A percentile compares a stretch with the other conserved stretches of the same genome.
Evolutionary conservation across 495 filamentous ascomycete genomes (phyloP).

Genomic region (Hypoxylon fragiforme): DNA sequence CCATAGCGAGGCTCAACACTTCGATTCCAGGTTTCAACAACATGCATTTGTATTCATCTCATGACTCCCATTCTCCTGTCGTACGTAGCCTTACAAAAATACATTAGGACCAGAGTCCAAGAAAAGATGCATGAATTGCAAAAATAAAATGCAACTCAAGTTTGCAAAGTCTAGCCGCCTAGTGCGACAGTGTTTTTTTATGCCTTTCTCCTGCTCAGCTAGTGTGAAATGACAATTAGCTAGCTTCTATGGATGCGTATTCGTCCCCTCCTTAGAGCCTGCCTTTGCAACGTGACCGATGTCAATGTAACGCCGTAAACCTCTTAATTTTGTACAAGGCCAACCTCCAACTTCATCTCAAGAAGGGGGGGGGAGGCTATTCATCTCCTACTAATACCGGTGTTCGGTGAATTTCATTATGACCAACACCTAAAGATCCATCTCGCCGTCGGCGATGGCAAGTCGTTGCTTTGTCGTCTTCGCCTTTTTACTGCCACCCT

Average conservation of each 20-base stretch:
- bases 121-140: constrained; percentile 8
- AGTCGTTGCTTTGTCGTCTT: constrained; percentile 90
- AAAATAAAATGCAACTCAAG: constrained; percentile 3
- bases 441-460: constrained; percentile 80
- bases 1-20: no score
- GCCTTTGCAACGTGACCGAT: constrained; percentile 12
- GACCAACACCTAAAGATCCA: constrained; percentile 38
- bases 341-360: constrained; percentile 1
- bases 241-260: constrained; percentile 27
- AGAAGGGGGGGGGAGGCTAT: neutral
- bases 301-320: constrained; percentile 22
- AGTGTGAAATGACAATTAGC: constrained; percentile 22
- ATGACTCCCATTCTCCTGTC: constrained; percentile 18
- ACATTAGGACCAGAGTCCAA: neutral
- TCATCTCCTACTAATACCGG: neutral
- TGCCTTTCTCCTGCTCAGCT: constrained; percentile 4
- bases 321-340: constrained; percentile 30
- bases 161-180: constrained; percentile 21
- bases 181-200: constrained; percentile 9
- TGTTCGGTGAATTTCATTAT: neutral
- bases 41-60: constrained; percentile 16
- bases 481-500: constrained; percentile 76
- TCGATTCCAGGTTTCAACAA: no score
- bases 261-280: constrained; percentile 10
- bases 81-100: constrained; percentile 28